phyloP scores from a whole-genome alignment of 116 monocot species.

The Dioscorea cayenensis region DNA sequence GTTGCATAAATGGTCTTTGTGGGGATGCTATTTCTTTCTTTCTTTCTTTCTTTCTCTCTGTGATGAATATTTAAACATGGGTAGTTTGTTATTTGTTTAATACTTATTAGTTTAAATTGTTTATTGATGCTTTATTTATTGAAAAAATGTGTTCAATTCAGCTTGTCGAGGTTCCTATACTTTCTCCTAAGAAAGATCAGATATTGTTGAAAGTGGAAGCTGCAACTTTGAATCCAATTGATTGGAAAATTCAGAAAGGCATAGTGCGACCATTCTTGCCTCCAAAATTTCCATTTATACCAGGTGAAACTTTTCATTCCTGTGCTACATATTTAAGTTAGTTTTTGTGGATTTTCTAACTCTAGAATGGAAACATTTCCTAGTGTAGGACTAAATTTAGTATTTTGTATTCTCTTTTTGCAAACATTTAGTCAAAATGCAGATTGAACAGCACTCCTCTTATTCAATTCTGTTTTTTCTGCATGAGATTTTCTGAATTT shows the following conservation, averaged over 20 bases:
- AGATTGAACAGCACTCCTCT: not conserved
- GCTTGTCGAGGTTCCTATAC: constrained; percentile 69
- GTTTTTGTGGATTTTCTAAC: no score
- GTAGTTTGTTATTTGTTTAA: not conserved
- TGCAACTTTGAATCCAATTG: constrained; percentile 55
- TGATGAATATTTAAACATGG: no score
- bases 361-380: no score
- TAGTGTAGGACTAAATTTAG: no score
- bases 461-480: no score
- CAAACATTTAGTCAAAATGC: no score
- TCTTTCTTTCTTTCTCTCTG: no score
- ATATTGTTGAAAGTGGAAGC: constrained; percentile 68
- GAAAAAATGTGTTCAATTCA: constrained; percentile 5
- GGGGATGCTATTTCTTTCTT: no score
- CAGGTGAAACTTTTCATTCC: constrained; percentile 30
- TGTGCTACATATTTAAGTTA: no score
- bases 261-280: constrained; percentile 49
- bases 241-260: constrained; percentile 82
- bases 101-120: not conserved
- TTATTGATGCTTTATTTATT: not conserved
- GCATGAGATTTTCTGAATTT: no score
- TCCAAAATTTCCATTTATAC: constrained; percentile 58
- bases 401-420: no score
- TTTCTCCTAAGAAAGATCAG: constrained; percentile 58
- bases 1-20: no score